phyloP scores from a whole-genome alignment of 306 rosid genomes.

The Bauhinia variegata region DNA sequence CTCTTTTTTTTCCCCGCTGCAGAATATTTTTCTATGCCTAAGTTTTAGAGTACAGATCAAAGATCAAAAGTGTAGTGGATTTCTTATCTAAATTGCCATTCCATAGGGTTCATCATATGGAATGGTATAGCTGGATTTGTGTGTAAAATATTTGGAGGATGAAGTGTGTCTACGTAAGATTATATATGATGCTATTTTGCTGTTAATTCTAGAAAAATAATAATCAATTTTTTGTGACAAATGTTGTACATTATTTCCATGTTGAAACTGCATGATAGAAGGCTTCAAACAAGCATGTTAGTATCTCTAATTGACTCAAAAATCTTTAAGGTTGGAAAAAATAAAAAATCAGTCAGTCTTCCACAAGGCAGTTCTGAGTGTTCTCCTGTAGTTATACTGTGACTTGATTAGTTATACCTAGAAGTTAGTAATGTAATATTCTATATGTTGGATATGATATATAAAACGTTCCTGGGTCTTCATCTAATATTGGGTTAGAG shows the following conservation, averaged over 20 bases:
- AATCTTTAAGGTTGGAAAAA: neutral
- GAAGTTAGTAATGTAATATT: neutral
- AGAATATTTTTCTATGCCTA: neutral
- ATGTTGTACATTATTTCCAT: too few relatives aligned
- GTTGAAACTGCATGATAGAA: neutral
- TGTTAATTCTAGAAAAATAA: neutral
- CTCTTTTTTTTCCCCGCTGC: conserved; percentile 6
- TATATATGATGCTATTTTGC: neutral
- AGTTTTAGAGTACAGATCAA: neutral
- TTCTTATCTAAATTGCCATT: conserved; percentile 15
- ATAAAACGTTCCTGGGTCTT: too few relatives aligned
- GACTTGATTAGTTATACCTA: neutral
- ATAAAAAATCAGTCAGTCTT: neutral
- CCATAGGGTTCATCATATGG: neutral
- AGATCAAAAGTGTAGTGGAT: conserved; percentile 2
- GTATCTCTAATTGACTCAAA: neutral
- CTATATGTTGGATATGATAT: too few relatives aligned
- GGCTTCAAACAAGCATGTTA: neutral
- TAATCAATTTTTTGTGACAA: conserved; percentile 5
- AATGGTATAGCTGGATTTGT: conserved; percentile 10
- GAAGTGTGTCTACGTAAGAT: neutral
- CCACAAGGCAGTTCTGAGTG: conserved; percentile 13
- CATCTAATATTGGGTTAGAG: too few relatives aligned
- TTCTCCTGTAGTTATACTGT: conserved; percentile 13
- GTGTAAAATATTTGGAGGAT: neutral